Percentiles rank a stretch among this genome's conserved stretches.
Evolutionary conservation across 2,329 filamentous ascomycete species (phyloP).

Genomic region (Diaporthe citrichinensis): DNA sequence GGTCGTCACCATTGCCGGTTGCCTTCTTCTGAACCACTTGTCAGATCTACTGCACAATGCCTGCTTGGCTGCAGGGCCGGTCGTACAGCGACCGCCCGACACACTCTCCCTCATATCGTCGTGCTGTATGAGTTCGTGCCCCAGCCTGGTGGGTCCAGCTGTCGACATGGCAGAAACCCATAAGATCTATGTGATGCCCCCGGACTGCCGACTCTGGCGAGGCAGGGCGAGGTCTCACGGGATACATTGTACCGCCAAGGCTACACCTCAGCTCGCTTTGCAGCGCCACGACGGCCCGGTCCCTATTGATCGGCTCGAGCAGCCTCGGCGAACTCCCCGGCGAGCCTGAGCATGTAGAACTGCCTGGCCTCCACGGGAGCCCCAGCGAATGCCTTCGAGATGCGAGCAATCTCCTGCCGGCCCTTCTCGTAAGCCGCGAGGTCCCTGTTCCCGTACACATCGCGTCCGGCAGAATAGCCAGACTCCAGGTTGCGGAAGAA

Average conservation of each 20-base stretch:
- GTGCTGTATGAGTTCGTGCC: not conserved
- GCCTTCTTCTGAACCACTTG: not conserved
- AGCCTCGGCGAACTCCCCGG: slow-evolving; percentile 69
- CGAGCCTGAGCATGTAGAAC: slow-evolving; percentile 83
- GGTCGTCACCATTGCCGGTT: not conserved
- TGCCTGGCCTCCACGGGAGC: slow-evolving; percentile 76
- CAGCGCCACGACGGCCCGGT: not conserved
- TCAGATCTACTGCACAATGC: not conserved
- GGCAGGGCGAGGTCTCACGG: not conserved
- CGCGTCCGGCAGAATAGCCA: slow-evolving; percentile 80
- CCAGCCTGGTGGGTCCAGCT: not conserved
- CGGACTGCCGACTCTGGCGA: not conserved
- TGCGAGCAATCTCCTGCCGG: slow-evolving; percentile 77
- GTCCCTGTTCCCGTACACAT: slow-evolving; percentile 92
- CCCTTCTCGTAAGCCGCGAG: slow-evolving; percentile 88
- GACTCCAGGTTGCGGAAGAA: slow-evolving; percentile 83
- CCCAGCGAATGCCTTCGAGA: slow-evolving; percentile 74
- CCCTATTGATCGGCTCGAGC: slow-evolving; percentile 9
- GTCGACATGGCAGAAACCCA: slow-evolving; percentile 50
- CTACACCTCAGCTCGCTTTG: not conserved
- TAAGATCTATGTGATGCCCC: slow-evolving; percentile 66
- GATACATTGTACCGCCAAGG: not conserved
- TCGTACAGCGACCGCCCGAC: too few relatives aligned
- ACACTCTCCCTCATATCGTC: too few relatives aligned
- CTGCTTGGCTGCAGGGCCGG: not conserved